phyloP scores from a whole-genome alignment of 805 yeast genomes.

The Pichia nanzhaoensis region DNA sequence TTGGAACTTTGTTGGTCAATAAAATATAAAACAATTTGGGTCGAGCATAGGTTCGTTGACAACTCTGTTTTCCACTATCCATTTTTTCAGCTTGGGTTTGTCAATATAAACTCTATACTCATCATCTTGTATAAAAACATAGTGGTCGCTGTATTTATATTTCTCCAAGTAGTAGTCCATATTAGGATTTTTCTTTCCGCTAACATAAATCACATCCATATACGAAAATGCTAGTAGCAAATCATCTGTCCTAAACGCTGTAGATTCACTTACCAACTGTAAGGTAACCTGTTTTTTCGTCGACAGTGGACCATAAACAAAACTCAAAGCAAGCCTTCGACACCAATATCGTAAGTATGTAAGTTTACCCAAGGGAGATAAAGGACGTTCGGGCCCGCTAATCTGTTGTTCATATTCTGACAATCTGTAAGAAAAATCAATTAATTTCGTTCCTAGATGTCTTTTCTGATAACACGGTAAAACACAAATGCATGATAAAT shows the following conservation, averaged over 20 bases:
- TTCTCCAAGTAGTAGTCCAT: constrained; percentile 25
- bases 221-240: constrained; percentile 50
- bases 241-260: constrained; percentile 63
- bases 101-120: constrained; percentile 21
- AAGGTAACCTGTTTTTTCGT: constrained; percentile 33
- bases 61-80: constrained; percentile 25
- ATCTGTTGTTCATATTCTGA: constrained; percentile 55
- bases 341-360: constrained; percentile 79
- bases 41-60: constrained; percentile 16
- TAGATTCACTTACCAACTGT: constrained; percentile 42
- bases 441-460: constrained; percentile 69
- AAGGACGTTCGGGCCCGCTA: constrained; percentile 91
- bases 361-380: constrained; percentile 72
- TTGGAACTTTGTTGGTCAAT: constrained; percentile 10
- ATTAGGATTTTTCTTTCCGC: constrained; percentile 21
- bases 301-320: constrained; percentile 36
- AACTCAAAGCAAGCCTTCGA: constrained; percentile 37
- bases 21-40: constrained; percentile 22
- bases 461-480: constrained; percentile 88
- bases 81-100: constrained; percentile 21
- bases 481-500: constrained; percentile 83
- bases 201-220: constrained; percentile 39
- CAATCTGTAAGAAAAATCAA: constrained; percentile 75
- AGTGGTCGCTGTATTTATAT: constrained; percentile 13
- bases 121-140: constrained; percentile 21